Conservation (phyloP, 2,329 filamentous ascomycete species). For the Aspergillus udagawae region DNA sequence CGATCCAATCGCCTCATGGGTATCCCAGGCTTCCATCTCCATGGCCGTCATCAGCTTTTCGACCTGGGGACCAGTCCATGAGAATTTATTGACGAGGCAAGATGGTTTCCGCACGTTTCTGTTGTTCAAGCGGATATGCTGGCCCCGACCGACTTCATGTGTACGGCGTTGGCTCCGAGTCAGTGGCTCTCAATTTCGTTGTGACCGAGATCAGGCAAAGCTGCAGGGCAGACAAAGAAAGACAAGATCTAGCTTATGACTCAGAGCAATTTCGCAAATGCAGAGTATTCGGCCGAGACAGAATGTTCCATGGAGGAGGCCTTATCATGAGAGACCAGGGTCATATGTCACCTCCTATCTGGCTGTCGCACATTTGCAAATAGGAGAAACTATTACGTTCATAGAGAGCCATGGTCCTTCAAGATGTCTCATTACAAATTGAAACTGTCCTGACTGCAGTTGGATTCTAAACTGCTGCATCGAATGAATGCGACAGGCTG, state of each 20-base stretch:
- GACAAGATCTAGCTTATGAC: conserved; percentile 4
- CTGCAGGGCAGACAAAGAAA: conserved; percentile 1
- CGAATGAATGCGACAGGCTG: background rate
- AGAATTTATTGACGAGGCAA: conserved; percentile 33
- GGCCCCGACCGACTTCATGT: conserved; percentile 26
- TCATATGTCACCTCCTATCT: no score
- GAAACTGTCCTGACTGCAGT: background rate
- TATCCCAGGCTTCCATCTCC: conserved; percentile 30
- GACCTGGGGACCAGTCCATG: conserved; percentile 27
- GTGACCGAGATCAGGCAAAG: conserved; percentile 30
- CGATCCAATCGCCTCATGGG: conserved; percentile 17
- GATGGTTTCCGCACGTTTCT: background rate
- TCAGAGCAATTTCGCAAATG: background rate
- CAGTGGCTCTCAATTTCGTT: conserved; percentile 43
- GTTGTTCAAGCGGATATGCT: background rate
- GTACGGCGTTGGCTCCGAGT: conserved; percentile 37
- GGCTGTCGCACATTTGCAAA: background rate
- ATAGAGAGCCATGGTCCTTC: no score
- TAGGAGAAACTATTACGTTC: background rate
- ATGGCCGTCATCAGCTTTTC: conserved; percentile 35
- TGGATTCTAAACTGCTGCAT: background rate
- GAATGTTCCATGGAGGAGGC: background rate
- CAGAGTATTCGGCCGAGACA: background rate
- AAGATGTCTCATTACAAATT: no score
- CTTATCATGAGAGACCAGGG: background rate